Conservation (phyloP, 2,329 filamentous ascomycete species). For the Cladophialophora psammophila region DNA sequence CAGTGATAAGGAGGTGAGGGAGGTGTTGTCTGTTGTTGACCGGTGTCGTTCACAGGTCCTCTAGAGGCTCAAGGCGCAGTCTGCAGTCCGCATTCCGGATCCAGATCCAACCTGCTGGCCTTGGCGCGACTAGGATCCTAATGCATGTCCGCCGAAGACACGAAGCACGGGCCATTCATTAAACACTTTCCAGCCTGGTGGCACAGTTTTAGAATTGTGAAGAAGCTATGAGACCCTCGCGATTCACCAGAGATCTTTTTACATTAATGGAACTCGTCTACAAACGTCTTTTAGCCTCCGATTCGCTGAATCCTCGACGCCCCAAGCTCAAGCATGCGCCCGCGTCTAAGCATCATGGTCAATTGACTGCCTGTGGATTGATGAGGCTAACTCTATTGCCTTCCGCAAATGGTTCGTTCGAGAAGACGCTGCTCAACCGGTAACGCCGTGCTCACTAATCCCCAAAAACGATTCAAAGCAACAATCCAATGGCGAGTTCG, state of each 20-base stretch:
- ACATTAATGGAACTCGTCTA: not conserved
- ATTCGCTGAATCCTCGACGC: not conserved
- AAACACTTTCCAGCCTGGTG: not conserved
- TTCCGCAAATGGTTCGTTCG: not conserved
- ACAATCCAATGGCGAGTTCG: conserved; percentile 82
- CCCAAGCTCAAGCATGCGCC: not conserved
- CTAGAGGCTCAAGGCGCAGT: not conserved
- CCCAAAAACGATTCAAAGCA: conserved; percentile 48
- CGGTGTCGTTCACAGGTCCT: not conserved
- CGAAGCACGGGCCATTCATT: not conserved
- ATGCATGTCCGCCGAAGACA: not conserved
- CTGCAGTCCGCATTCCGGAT: no score
- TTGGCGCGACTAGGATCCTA: not conserved
- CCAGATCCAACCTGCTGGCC: not conserved
- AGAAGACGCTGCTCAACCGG: not conserved
- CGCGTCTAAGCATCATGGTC: not conserved
- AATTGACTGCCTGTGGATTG: not conserved
- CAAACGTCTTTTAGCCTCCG: not conserved
- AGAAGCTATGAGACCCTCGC: not conserved
- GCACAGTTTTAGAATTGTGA: not conserved
- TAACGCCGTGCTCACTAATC: conserved; percentile 9
- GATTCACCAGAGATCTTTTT: not conserved
- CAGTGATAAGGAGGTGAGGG: not conserved
- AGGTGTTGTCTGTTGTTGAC: not conserved
- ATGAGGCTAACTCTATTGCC: not conserved